Evolutionary conservation across 2,329 filamentous ascomycete genomes (phyloP).

Genomic region (Xylariaceae sp.): DNA sequence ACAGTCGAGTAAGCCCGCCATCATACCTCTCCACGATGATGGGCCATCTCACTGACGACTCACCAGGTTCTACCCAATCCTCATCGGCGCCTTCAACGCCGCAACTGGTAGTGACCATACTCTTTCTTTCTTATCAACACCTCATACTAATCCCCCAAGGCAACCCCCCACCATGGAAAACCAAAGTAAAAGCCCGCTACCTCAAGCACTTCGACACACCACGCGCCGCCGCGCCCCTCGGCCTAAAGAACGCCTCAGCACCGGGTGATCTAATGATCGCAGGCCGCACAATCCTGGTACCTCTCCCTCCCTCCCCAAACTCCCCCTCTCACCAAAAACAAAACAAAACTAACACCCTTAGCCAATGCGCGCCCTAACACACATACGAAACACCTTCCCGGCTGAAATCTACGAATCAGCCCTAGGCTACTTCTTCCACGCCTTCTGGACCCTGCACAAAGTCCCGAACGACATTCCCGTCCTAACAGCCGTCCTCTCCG

Average conservation of each 20-base stretch:
- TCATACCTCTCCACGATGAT: too few species aligned
- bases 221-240: slow-evolving; percentile 37
- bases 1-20: slow-evolving; percentile 55
- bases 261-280: slow-evolving; percentile 42
- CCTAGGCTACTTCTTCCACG: slow-evolving; percentile 51
- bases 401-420: slow-evolving; percentile 45
- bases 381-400: slow-evolving; percentile 57
- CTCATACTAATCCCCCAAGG: slow-evolving; percentile 35
- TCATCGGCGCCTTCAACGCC: slow-evolving; percentile 63
- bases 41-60: not conserved
- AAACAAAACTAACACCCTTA: slow-evolving; percentile 5
- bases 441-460: slow-evolving; percentile 48
- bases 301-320: not conserved
- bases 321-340: not conserved
- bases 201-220: slow-evolving; percentile 37
- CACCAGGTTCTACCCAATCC: slow-evolving; percentile 62
- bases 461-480: slow-evolving; percentile 19
- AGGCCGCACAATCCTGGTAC: slow-evolving; percentile 40
- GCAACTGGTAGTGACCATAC: slow-evolving; percentile 46
- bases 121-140: too few species aligned
- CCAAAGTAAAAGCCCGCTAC: slow-evolving; percentile 62
- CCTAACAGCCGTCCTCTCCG: slow-evolving; percentile 18
- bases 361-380: slow-evolving; percentile 61
- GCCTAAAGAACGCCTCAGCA: slow-evolving; percentile 34
- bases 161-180: slow-evolving; percentile 69